Evolutionary conservation across 768 basidiomycete genomes (phyloP), one percentile per base, ranked within the genome.

Genomic region (Phlegmacium glaucopus): DNA sequence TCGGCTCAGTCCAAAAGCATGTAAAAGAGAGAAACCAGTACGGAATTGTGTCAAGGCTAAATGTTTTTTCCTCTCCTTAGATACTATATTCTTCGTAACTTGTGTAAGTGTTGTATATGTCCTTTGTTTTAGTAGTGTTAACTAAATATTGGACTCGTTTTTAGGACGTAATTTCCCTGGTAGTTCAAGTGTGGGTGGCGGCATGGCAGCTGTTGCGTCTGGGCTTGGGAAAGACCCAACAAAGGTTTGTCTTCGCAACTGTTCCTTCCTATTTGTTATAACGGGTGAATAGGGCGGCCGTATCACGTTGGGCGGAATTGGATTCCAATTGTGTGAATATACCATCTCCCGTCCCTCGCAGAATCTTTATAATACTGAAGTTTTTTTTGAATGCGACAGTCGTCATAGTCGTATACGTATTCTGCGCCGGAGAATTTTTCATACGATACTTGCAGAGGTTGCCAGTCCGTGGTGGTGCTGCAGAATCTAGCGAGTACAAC

Each of bases 151-250:
- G 4, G 15, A 26, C 42, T 9, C n/a, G n/a, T 22, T 12, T 47
- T 29, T 74, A 32, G 60, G 84, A 85, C 52, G 50, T 82, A 18
- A 55, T 79, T 25, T 72, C 82, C 11, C 69, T 87, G 26, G 60
- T 78, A 17, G 62, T 85, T 1, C 84, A 87, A 63, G 76, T 22
- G 60, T 72, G 15, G 83, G 84, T n/a, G 83, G 83, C 29, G 82
- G 73, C 0, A 52, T 69, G n/a, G 81, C 81, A 1, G 66, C 74
- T 3, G 54, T 57, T 1, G 70, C 60, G 10, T 63, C 55, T 3
- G 51, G 47, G 12, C 37, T 52, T 15, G 47, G 47, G 28, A 36
- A 39, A 53, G 53, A 35, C 38, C 46, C n/a, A 48, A 48, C 4
- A 55, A 2, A 10, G 12, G 39, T 39, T 13, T 39, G 39, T 13